Conservation (phyloP, 495 filamentous ascomycete genomes). For the Neurospora sublineolata region DNA sequence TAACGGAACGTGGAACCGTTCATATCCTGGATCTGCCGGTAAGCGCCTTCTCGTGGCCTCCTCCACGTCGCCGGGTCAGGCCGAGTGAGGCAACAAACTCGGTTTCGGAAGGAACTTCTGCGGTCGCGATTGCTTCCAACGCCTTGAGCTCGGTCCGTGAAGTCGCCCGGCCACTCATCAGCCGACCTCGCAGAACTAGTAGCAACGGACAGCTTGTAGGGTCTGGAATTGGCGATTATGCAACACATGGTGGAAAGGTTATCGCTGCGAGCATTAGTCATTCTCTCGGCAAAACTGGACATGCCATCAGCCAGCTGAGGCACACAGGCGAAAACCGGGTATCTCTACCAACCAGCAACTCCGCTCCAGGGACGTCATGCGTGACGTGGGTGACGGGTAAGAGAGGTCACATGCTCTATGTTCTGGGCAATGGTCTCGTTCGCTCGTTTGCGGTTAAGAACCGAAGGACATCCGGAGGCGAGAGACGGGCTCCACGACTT, state of each 20-base stretch:
- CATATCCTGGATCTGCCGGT: conserved; percentile 81
- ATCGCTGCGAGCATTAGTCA: conserved; percentile 74
- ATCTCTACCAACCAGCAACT: conserved; percentile 48
- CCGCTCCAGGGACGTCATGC: conserved; percentile 37
- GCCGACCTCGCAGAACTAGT: conserved; percentile 38
- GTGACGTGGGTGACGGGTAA: conserved; percentile 45
- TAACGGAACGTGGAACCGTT: conserved; percentile 86
- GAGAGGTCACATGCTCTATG: conserved; percentile 42
- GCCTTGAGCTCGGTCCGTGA: conserved; percentile 57
- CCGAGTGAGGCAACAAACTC: conserved; percentile 29
- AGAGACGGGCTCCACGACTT: conserved; percentile 30
- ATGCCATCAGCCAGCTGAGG: conserved; percentile 65
- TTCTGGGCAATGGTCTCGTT: conserved; percentile 47
- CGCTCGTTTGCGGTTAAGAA: conserved; percentile 56
- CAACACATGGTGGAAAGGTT: conserved; percentile 62
- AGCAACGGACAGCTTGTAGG: conserved; percentile 32
- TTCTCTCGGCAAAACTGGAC: conserved; percentile 71
- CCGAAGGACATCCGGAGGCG: conserved; percentile 25
- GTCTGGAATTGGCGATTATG: conserved; percentile 54
- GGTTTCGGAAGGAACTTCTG: conserved; percentile 32
- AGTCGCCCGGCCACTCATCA: conserved; percentile 37
- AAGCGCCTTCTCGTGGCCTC: conserved; percentile 80
- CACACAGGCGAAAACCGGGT: conserved; percentile 79
- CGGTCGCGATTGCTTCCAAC: conserved; percentile 44
- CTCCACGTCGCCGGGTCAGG: conserved; percentile 51